These are phyloP conservation scores for Aaosphaeria arxii DNA, from an alignment of 2,329 filamentous ascomycete genomes.

Conservation along the genomic window DNA sequence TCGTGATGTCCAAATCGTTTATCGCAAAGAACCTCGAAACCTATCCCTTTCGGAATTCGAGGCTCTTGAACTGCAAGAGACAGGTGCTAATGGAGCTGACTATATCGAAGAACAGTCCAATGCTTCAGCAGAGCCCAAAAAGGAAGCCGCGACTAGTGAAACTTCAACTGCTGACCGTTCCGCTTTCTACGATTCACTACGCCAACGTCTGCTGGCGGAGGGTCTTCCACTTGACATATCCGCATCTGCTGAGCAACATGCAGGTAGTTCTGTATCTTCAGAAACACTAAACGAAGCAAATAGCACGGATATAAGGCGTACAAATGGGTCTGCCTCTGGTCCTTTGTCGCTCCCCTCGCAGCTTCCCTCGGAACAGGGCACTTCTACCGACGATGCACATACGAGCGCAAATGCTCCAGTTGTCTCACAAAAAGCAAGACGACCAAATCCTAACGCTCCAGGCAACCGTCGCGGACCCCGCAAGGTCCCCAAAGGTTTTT, in stretches of 20 bases:
- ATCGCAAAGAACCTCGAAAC: slow-evolving; percentile 35
- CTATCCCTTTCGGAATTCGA: slow-evolving; percentile 31
- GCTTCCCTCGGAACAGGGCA: no score
- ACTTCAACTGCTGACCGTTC: background rate
- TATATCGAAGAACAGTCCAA: background rate
- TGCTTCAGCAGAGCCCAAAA: no score
- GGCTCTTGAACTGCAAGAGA: slow-evolving; percentile 19
- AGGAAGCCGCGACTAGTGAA: no score
- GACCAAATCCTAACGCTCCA: background rate
- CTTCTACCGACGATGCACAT: no score
- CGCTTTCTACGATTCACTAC: background rate
- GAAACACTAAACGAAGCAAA: no score
- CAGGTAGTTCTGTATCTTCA: no score
- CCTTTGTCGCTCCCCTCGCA: no score
- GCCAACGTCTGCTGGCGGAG: background rate
- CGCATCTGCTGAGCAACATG: no score
- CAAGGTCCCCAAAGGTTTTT: slow-evolving; percentile 5
- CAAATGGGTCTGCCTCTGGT: no score
- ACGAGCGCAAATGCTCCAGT: no score
- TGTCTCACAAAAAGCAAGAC: background rate
- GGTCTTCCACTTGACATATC: background rate
- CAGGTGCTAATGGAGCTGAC: slow-evolving; percentile 1
- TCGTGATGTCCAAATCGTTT: slow-evolving; percentile 54
- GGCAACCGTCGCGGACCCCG: slow-evolving; percentile 7
- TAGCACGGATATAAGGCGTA: no score